Base-by-base conservation (phyloP, 495 filamentous ascomycete genomes). In the Aspergillus cristatus region DNA sequence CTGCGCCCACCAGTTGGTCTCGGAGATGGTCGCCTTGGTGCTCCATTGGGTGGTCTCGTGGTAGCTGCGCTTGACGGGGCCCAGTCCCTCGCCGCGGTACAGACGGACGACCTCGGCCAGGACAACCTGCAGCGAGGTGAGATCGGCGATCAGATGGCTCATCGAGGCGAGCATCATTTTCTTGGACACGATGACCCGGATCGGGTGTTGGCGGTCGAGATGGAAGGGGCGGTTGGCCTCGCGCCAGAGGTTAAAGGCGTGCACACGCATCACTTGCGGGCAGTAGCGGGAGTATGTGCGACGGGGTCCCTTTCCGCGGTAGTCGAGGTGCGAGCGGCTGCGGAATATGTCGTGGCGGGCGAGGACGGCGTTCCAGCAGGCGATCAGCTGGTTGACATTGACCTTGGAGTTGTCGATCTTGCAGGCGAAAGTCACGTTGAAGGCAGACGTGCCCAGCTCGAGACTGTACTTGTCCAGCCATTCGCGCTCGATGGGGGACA, bases 111-210 rank as follows among this genome's bases (percentile, higher is more conserved):
- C 48, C 37, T 62, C 55, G 8, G 31, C 24, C 0, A 62, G 35
- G 8, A 58, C 20, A 1, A 43, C 32, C 20, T 41, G 22, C 14
- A 62, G 41, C 4, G 55, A 43, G 3, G 53, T 55, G 1, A 48
- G 33, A 16, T 62, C 58, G n/a, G 34, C 36, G 20, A 59, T 46
- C 26, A 58, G 54, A 32, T 62, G 58, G 34, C 52, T 59, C 2
- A 48, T 28, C 1, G 46, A 35, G 17, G 55, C 43, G 1, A 55
- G 5, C 15, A 57, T 30, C 7, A 26, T 16, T 0, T 35, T 39
- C 3, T 28, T 17, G 7, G 53, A 41, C 5, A 50, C 14, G 1
- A 41, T 20, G 6, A 57, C 47, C 1, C 54, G 51, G 16, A 60
- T 42, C 10, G 37, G 38, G 15, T 38, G 12, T 1, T 36, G 28